Evolutionary conservation across 2,329 filamentous ascomycete species (phyloP).

Genomic region (Neonectria coccinea): DNA sequence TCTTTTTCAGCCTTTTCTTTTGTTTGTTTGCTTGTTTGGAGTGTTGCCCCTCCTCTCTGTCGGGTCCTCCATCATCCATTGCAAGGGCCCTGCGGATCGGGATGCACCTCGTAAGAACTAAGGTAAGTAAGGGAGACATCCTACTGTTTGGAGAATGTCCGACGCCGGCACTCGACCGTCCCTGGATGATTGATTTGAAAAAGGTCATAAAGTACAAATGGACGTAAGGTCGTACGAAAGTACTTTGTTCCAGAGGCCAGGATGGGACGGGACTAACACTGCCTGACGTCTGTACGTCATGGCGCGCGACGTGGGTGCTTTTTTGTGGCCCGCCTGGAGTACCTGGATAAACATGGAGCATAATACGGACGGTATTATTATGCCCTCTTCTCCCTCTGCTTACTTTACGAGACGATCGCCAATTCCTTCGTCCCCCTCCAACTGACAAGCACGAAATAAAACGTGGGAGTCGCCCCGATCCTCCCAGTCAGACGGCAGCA

Average conservation of each 20-base stretch:
- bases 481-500: not conserved
- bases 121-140: conserved; percentile 16
- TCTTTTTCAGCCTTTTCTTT: not conserved
- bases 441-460: not conserved
- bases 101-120: conserved; percentile 23
- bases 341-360: not conserved
- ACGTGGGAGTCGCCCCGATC: not conserved
- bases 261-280: conserved; percentile 4
- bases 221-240: too few species aligned
- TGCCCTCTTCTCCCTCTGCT: not conserved
- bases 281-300: conserved; percentile 23
- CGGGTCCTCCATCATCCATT: not conserved
- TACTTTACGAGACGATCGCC: conserved; percentile 3
- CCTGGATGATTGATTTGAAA: not conserved
- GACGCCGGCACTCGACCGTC: conserved; percentile 13
- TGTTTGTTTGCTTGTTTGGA: not conserved
- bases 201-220: not conserved
- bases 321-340: not conserved
- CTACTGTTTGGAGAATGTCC: conserved; percentile 10
- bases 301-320: conserved; percentile 18
- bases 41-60: not conserved
- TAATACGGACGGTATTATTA: not conserved
- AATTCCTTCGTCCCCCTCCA: not conserved
- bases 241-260: not conserved
- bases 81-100: conserved; percentile 9